phyloP scores from a whole-genome alignment of 352 stramenopile genomes.

The Pythium utonaiense region DNA sequence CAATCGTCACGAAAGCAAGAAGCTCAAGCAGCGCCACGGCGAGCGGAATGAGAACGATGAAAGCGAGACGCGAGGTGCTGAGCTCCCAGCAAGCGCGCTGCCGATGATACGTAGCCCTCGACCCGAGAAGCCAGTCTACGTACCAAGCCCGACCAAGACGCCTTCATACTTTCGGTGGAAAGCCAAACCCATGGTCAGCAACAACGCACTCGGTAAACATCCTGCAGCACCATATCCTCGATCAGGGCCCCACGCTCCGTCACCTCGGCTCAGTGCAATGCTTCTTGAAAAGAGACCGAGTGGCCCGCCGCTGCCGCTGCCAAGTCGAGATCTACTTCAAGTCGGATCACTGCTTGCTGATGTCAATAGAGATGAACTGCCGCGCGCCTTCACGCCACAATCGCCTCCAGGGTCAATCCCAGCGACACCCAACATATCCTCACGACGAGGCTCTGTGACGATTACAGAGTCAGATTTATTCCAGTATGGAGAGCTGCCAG shows the following conservation, averaged over 20 bases:
- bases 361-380: neutral
- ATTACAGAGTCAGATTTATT: neutral
- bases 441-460: neutral
- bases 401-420: neutral
- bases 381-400: neutral
- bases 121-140: constrained; percentile 34
- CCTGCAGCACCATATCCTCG: neutral
- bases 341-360: constrained; percentile 12
- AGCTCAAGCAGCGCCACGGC: constrained; percentile 29
- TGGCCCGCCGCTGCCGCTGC: neutral
- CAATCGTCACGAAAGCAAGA: constrained; percentile 40
- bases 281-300: neutral
- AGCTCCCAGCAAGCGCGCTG: constrained; percentile 40
- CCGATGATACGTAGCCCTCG: constrained; percentile 47
- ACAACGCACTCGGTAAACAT: neutral
- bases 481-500: neutral
- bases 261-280: constrained; percentile 6
- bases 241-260: neutral
- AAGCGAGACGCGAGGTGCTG: neutral
- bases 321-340: constrained; percentile 4
- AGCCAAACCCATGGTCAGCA: constrained; percentile 9
- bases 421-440: neutral
- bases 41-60: constrained; percentile 15
- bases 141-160: constrained; percentile 39
- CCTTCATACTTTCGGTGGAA: constrained; percentile 71